Evolutionary conservation across 352 stramenopile species (phyloP).

Genomic region (Pythium brachiatum): DNA sequence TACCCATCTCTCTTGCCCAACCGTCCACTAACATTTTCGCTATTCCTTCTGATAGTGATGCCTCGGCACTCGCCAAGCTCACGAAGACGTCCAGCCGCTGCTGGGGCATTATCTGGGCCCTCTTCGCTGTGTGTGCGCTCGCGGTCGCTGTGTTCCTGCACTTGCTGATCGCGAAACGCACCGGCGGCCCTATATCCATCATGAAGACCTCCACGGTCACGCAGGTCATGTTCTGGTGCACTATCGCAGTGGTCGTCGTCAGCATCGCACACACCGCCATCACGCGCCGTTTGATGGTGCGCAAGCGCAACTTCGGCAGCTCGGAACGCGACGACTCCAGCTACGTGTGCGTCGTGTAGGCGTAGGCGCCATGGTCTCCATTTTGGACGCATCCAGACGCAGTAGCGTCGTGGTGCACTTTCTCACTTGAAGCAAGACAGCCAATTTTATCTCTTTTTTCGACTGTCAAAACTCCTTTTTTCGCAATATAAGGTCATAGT

Average conservation of each 20-base stretch:
- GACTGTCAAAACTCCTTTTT: too few relatives aligned
- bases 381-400: too few relatives aligned
- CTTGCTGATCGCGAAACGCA: slow-evolving; percentile 61
- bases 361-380: not conserved
- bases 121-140: slow-evolving; percentile 71
- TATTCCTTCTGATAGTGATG: slow-evolving; percentile 40
- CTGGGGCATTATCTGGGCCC: slow-evolving; percentile 85
- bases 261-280: slow-evolving; percentile 62
- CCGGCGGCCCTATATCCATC: slow-evolving; percentile 36
- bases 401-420: too few relatives aligned
- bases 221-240: slow-evolving; percentile 47
- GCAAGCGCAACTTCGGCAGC: slow-evolving; percentile 19
- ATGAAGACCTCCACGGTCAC: slow-evolving; percentile 49
- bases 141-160: slow-evolving; percentile 79
- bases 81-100: slow-evolving; percentile 87
- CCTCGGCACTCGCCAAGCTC: slow-evolving; percentile 84
- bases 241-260: slow-evolving; percentile 42
- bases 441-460: too few relatives aligned
- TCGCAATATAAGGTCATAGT: too few relatives aligned
- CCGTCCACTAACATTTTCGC: not conserved
- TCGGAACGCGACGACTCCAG: slow-evolving; percentile 9
- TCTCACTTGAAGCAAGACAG: not conserved
- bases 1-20: not conserved
- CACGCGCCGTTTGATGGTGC: slow-evolving; percentile 50
- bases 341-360: slow-evolving; percentile 16